phyloP scores from a whole-genome alignment of 352 stramenopile species.

The Phytopythium chamaehyphon region DNA sequence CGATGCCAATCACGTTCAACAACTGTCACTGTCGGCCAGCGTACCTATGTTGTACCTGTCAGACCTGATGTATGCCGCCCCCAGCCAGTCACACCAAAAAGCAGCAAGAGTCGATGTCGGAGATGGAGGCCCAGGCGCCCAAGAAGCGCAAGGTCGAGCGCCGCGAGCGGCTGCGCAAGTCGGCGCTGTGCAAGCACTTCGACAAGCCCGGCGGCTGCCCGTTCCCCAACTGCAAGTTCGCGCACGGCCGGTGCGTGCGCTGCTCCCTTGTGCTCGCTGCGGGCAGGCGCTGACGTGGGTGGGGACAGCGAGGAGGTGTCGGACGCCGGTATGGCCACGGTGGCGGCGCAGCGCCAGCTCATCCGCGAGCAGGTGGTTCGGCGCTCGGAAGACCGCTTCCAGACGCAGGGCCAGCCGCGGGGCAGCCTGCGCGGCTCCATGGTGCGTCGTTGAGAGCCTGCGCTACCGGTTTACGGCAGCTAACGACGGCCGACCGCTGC shows the following conservation, averaged over 20 bases:
- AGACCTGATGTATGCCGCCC: not conserved
- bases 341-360: constrained; percentile 74
- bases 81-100: not conserved
- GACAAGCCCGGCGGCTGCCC: constrained; percentile 79
- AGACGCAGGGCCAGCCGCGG: constrained; percentile 24
- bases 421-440: constrained; percentile 62
- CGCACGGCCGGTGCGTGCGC: constrained; percentile 52
- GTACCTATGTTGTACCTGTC: too few relatives aligned
- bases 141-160: constrained; percentile 72
- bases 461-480: too few relatives aligned
- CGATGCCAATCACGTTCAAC: too few relatives aligned
- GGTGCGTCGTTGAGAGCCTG: too few relatives aligned
- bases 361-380: constrained; percentile 71
- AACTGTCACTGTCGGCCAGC: too few relatives aligned
- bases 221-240: constrained; percentile 82
- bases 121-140: constrained; percentile 4
- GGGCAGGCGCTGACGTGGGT: too few relatives aligned
- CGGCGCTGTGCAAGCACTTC: constrained; percentile 82
- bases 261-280: too few relatives aligned
- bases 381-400: constrained; percentile 64
- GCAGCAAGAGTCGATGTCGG: not conserved
- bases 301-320: constrained; percentile 38
- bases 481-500: not conserved
- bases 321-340: constrained; percentile 49
- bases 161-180: constrained; percentile 68